A percentile compares a stretch with the other conserved stretches of the same genome.
These are phyloP conservation scores for Albifimbria verrucaria DNA, from an alignment of 2,329 filamentous ascomycete genomes.

Conservation along the genomic window DNA sequence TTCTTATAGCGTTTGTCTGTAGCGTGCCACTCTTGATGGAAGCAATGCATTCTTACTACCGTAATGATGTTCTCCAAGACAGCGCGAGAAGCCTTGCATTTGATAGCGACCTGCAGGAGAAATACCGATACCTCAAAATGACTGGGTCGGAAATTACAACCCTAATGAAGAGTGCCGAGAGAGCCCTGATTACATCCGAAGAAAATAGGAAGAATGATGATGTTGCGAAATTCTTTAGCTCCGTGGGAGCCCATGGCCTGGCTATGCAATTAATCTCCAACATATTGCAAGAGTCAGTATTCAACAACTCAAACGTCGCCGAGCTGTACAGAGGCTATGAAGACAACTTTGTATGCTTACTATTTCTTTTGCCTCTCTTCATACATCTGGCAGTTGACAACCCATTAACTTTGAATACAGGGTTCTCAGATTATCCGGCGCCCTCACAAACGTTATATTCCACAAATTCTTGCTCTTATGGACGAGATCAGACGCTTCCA, in stretches of 20 bases:
- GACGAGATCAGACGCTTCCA: constrained; percentile 6
- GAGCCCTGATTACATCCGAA: constrained; percentile 1
- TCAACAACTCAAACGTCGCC: constrained; percentile 2
- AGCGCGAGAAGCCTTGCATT: background rate
- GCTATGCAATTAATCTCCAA: constrained; percentile 7
- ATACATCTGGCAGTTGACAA: background rate
- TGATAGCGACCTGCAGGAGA: background rate
- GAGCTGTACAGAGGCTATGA: constrained; percentile 7
- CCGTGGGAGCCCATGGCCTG: constrained; percentile 4
- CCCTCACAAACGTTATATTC: constrained; percentile 5
- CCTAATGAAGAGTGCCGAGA: constrained; percentile 5
- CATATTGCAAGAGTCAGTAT: constrained; percentile 2
- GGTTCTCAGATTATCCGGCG: constrained; percentile 5
- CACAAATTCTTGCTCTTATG: constrained; percentile 1
- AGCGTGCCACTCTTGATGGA: constrained; percentile 2
- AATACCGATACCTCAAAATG: background rate
- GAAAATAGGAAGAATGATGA: background rate
- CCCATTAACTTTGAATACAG: constrained; percentile 1
- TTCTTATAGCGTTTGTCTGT: constrained; percentile 7
- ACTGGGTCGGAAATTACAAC: background rate
- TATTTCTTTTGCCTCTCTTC: background rate
- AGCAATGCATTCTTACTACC: constrained; percentile 3
- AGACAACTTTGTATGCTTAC: constrained; percentile 1
- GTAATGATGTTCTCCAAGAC: constrained; percentile 1
- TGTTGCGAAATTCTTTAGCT: constrained; percentile 6